Conservation (phyloP, 768 basidiomycete genomes). For the Trametes gibbosa region DNA sequence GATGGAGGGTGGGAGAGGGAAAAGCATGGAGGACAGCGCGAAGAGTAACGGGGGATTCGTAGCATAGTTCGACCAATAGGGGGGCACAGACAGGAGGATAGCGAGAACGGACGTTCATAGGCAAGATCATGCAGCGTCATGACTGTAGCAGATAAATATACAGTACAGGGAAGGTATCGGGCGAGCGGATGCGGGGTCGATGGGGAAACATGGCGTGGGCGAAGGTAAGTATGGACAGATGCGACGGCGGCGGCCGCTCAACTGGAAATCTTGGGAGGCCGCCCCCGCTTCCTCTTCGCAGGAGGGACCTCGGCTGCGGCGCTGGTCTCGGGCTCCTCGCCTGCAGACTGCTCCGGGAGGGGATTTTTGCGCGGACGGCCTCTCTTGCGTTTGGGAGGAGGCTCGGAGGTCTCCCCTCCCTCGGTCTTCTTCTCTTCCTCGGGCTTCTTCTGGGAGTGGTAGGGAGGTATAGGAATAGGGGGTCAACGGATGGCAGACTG, state of each 20-base stretch:
- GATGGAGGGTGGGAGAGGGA: conserved; percentile 13
- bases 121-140: conserved; percentile 14
- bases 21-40: conserved; percentile 11
- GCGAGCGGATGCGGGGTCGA: not conserved
- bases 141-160: conserved; percentile 14
- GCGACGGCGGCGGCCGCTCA: conserved; percentile 26
- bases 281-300: conserved; percentile 65
- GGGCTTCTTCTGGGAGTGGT: conserved; percentile 33
- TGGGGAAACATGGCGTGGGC: not conserved
- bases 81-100: not conserved
- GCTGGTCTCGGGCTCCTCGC: conserved; percentile 37
- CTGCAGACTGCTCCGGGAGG: conserved; percentile 30
- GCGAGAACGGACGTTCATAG: conserved; percentile 8
- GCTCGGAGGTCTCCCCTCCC: conserved; percentile 25
- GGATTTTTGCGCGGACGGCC: conserved; percentile 65
- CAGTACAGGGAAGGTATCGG: conserved; percentile 8
- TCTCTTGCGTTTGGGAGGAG: conserved; percentile 46
- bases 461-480: not conserved
- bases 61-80: conserved; percentile 8
- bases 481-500: conserved; percentile 10
- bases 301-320: conserved; percentile 33
- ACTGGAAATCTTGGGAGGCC: conserved; percentile 69
- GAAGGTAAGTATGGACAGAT: not conserved
- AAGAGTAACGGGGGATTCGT: conserved; percentile 8
- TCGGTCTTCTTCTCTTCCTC: conserved; percentile 38